phyloP scores from a whole-genome alignment of 2,329 filamentous ascomycete genomes.

The Erysiphe pulchra region DNA sequence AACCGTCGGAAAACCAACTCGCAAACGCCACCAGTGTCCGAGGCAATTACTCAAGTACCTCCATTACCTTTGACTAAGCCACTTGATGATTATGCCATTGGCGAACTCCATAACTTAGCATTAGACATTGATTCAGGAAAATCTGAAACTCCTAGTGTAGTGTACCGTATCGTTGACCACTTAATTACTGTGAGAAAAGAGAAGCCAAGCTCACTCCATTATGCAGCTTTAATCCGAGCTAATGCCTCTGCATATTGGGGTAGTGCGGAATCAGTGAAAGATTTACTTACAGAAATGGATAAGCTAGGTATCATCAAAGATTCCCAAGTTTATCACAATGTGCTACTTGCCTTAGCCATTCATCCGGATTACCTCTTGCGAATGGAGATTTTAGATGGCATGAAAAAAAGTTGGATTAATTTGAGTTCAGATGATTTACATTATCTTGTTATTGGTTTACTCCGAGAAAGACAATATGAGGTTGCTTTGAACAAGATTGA shows the following conservation, averaged over 20 bases:
- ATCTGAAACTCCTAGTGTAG: constrained; percentile 1
- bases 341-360: constrained; percentile 47
- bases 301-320: constrained; percentile 33
- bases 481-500: constrained; percentile 48
- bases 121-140: not conserved
- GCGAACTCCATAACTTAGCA: not conserved
- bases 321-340: constrained; percentile 40
- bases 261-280: constrained; percentile 34
- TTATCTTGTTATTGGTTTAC: constrained; percentile 42
- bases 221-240: constrained; percentile 48
- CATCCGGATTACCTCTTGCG: constrained; percentile 70
- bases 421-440: constrained; percentile 35
- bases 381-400: constrained; percentile 41
- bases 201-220: constrained; percentile 31
- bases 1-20: no score
- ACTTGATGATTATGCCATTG: not conserved
- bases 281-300: constrained; percentile 50
- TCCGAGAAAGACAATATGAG: constrained; percentile 66
- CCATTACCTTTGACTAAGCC: not conserved
- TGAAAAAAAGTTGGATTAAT: constrained; percentile 47
- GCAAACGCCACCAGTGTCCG: no score
- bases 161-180: constrained; percentile 25
- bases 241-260: constrained; percentile 39
- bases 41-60: no score
- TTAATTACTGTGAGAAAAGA: constrained; percentile 30